phyloP scores from a whole-genome alignment of 495 filamentous ascomycete genomes.

The Talaromyces adpressus region DNA sequence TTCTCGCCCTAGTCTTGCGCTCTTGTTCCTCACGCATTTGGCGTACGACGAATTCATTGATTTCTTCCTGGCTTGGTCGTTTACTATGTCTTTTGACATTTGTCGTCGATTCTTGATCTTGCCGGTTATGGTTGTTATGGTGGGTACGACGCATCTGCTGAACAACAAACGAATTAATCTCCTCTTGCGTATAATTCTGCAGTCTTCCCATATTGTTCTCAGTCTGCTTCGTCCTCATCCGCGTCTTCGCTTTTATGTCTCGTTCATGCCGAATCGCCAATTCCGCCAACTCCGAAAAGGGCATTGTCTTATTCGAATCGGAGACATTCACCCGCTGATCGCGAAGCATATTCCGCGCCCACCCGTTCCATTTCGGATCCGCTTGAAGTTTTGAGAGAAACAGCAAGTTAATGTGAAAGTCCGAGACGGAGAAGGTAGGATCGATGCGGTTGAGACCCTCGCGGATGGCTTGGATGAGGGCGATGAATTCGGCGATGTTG shows the following conservation, averaged over 20 bases:
- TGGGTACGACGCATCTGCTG: constrained; percentile 13
- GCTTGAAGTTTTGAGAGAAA: constrained; percentile 23
- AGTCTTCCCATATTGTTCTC: not conserved
- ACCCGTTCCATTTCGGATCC: constrained; percentile 21
- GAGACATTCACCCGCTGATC: constrained; percentile 17
- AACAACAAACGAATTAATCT: constrained; percentile 24
- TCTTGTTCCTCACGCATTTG: constrained; percentile 25
- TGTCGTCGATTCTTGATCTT: not conserved
- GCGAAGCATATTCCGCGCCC: constrained; percentile 21
- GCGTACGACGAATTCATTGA: constrained; percentile 24
- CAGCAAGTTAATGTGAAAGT: constrained; percentile 22
- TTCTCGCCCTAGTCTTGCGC: constrained; percentile 13
- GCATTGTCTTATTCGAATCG: constrained; percentile 14
- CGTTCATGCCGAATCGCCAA: constrained; percentile 19
- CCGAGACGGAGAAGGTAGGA: constrained; percentile 19
- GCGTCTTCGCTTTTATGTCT: not conserved
- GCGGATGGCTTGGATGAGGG: constrained; percentile 22
- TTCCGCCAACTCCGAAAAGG: constrained; percentile 18
- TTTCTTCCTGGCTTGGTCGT: constrained; percentile 25
- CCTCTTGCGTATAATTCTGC: constrained; percentile 9
- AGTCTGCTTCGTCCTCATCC: not conserved
- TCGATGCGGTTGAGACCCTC: constrained; percentile 24
- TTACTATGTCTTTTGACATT: constrained; percentile 15
- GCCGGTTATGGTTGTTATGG: not conserved
- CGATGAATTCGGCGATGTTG: constrained; percentile 20